phyloP scores from a whole-genome alignment of 23 red algal genomes.

The Gracilaria domingensis region DNA sequence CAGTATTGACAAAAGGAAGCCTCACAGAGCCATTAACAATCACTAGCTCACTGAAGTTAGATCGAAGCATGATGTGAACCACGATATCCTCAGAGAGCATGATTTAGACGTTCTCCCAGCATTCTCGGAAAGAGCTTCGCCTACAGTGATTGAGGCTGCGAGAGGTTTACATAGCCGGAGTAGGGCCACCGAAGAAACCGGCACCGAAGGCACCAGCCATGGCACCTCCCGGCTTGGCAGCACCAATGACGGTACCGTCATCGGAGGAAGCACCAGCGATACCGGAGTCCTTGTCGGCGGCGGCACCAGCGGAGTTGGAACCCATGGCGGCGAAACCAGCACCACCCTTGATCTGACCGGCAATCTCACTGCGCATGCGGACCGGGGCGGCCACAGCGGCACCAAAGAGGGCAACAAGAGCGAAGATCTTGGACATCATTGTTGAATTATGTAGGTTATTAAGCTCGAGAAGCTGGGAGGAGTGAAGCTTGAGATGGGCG shows the following conservation, averaged over 20 bases:
- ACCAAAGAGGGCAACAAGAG: constrained; percentile 63
- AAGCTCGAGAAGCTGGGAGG: constrained; percentile 5
- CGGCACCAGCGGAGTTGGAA: constrained; percentile 56
- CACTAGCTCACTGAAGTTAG: background rate
- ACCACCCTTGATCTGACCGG: constrained; percentile 30
- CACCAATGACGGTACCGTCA: constrained; percentile 54
- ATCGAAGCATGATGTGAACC: background rate
- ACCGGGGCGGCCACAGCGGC: constrained; percentile 68
- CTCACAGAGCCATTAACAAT: background rate
- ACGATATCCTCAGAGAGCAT: background rate
- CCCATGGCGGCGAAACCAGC: constrained; percentile 52
- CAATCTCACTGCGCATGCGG: constrained; percentile 33
- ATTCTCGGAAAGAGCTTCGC: background rate
- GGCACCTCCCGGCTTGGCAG: constrained; percentile 22
- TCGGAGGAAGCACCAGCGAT: constrained; percentile 25
- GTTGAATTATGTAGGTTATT: background rate
- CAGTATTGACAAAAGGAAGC: background rate
- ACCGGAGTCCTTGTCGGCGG: constrained; percentile 44
- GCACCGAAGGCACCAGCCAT: constrained; percentile 41
- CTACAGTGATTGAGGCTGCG: background rate
- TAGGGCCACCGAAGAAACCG: background rate
- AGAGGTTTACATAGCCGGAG: no score
- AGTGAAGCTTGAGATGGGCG: constrained; percentile 1
- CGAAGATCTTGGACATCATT: constrained; percentile 69
- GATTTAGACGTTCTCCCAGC: constrained; percentile 1